Conservation (phyloP, 768 basidiomycete species). For the Grammothele lineata region DNA sequence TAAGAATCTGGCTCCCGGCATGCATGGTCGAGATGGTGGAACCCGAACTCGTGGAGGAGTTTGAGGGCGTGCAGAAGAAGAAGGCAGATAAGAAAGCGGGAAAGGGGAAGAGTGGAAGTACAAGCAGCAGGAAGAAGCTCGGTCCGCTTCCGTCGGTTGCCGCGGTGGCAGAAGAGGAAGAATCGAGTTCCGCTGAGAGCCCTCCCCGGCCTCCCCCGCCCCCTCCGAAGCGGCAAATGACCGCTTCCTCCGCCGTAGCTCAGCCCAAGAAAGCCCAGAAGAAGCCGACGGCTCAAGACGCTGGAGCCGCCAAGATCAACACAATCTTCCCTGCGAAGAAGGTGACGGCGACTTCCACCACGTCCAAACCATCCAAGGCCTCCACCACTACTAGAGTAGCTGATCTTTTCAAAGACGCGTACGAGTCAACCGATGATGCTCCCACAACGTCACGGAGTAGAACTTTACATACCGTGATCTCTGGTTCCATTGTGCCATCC, state of each 20-base stretch:
- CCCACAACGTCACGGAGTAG: too few species aligned
- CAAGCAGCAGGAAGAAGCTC: slow-evolving; percentile 1
- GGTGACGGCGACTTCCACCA: not conserved
- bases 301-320: not conserved
- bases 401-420: slow-evolving; percentile 15
- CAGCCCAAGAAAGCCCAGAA: not conserved
- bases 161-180: slow-evolving; percentile 1
- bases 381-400: slow-evolving; percentile 6
- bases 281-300: not conserved
- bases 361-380: not conserved
- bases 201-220: not conserved
- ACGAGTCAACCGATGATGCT: too few species aligned
- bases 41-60: slow-evolving; percentile 60
- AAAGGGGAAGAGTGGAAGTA: slow-evolving; percentile 27
- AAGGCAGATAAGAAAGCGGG: slow-evolving; percentile 49
- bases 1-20: slow-evolving; percentile 81
- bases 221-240: not conserved
- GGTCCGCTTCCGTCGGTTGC: not conserved
- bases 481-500: too few species aligned
- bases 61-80: slow-evolving; percentile 43
- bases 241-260: not conserved
- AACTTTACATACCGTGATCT: too few species aligned
- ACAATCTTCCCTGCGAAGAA: slow-evolving; percentile 8
- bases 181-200: not conserved
- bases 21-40: slow-evolving; percentile 68